phyloP scores from a whole-genome alignment of 768 basidiomycete genomes.

The Trametes punicea region DNA sequence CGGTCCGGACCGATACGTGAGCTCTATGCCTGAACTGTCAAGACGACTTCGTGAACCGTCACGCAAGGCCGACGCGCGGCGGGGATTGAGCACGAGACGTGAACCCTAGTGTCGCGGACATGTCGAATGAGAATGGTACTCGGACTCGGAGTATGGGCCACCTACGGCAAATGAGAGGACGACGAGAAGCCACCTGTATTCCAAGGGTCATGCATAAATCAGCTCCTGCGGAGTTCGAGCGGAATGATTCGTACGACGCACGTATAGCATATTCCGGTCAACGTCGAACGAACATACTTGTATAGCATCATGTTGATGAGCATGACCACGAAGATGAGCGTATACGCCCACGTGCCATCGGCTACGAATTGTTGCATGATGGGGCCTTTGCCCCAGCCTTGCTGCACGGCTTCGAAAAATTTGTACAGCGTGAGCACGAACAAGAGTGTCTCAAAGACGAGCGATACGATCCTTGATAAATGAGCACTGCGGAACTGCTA shows the following conservation, averaged over 20 bases:
- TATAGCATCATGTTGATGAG: conserved; percentile 27
- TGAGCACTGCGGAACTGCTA: background rate
- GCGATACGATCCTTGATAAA: conserved; percentile 23
- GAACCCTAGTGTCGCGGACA: conserved; percentile 14
- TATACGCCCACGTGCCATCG: conserved; percentile 30
- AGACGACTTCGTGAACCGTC: background rate
- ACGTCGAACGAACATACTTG: conserved; percentile 23
- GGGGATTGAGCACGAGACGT: conserved; percentile 20
- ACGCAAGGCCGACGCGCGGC: conserved; percentile 1
- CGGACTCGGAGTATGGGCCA: background rate
- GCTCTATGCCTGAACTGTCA: background rate
- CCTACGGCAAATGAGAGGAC: conserved; percentile 27
- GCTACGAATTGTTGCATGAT: conserved; percentile 26
- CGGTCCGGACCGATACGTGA: background rate
- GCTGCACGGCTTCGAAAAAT: conserved; percentile 20
- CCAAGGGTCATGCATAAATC: background rate
- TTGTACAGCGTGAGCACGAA: conserved; percentile 25
- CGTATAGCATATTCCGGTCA: conserved; percentile 30
- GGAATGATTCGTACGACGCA: conserved; percentile 2
- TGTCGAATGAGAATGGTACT: background rate
- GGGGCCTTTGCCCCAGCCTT: conserved; percentile 25
- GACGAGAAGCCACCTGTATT: conserved; percentile 25
- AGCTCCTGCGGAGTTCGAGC: background rate
- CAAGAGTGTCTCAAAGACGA: conserved; percentile 27
- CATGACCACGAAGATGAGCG: conserved; percentile 27